phyloP scores from a whole-genome alignment of 495 filamentous ascomycete species.

The Pseudoneurospora amorphoporcata region DNA sequence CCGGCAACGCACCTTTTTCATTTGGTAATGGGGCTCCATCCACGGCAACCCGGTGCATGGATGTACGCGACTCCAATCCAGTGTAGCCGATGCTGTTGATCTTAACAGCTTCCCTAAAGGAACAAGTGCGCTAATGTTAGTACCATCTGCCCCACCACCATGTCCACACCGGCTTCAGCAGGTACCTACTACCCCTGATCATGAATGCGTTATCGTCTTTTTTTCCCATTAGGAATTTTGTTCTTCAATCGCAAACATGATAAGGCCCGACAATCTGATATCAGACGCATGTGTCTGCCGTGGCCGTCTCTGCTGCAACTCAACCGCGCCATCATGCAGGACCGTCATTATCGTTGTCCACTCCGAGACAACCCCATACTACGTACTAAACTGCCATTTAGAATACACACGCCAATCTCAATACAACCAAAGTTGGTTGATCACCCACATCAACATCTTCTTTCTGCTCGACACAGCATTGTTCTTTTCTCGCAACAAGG shows the following conservation, averaged over 20 bases:
- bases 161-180: conserved; percentile 2
- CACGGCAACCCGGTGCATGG: conserved; percentile 6
- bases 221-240: conserved; percentile 30
- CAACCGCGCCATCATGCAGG: background rate
- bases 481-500: background rate
- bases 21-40: conserved; percentile 35
- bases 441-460: background rate
- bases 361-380: background rate
- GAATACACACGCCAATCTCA: background rate
- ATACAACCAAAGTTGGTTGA: background rate
- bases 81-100: background rate
- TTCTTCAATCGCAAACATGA: conserved; percentile 22
- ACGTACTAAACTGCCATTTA: background rate
- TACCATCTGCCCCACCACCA: background rate
- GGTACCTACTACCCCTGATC: conserved; percentile 5
- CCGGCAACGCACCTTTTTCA: conserved; percentile 30
- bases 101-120: background rate
- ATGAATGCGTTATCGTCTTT: conserved; percentile 14
- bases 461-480: background rate
- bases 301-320: background rate
- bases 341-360: background rate
- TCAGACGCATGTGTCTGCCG: background rate
- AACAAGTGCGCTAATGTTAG: conserved; percentile 2
- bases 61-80: background rate
- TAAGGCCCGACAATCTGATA: conserved; percentile 17